These are phyloP conservation scores for Vitis cinerea DNA, from an alignment of 164 flowering plant species.

Conservation along the genomic window DNA sequence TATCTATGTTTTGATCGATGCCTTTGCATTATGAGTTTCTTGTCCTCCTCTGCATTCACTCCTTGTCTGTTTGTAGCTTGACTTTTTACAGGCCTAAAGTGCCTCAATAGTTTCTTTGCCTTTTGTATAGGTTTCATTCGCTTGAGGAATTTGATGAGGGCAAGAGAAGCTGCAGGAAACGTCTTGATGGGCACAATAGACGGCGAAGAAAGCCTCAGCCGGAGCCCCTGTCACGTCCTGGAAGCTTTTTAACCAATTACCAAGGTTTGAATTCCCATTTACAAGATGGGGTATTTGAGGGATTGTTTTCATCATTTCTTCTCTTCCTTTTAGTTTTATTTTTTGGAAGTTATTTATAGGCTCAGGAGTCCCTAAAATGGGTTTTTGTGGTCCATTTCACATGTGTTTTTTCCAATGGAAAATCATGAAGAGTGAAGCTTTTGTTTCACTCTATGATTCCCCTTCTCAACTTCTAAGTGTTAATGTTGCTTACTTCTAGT, in stretches of 20 bases:
- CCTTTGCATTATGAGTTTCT: not conserved
- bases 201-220: conserved; percentile 63
- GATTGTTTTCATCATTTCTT: not conserved
- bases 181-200: conserved; percentile 68
- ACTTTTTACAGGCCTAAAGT: not conserved
- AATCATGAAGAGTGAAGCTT: not conserved
- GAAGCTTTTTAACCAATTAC: conserved; percentile 24
- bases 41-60: not conserved
- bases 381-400: not conserved
- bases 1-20: not conserved
- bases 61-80: not conserved
- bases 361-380: not conserved
- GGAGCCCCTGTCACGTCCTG: conserved; percentile 26
- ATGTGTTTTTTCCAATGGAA: not conserved
- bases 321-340: not conserved
- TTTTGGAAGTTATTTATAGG: not conserved
- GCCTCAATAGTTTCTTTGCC: not conserved
- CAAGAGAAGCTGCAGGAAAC: conserved; percentile 70
- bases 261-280: conserved; percentile 25
- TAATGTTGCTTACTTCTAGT: not conserved
- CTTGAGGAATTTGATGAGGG: conserved; percentile 66
- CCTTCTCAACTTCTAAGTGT: too few relatives aligned
- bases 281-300: not conserved
- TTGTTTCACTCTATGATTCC: too few relatives aligned
- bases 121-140: conserved; percentile 51